A percentile compares a stretch with the other conserved stretches of the same genome.
Evolutionary conservation across 208 protist species (phyloP).

Genomic region (Acanthamoeba lenticulata): DNA sequence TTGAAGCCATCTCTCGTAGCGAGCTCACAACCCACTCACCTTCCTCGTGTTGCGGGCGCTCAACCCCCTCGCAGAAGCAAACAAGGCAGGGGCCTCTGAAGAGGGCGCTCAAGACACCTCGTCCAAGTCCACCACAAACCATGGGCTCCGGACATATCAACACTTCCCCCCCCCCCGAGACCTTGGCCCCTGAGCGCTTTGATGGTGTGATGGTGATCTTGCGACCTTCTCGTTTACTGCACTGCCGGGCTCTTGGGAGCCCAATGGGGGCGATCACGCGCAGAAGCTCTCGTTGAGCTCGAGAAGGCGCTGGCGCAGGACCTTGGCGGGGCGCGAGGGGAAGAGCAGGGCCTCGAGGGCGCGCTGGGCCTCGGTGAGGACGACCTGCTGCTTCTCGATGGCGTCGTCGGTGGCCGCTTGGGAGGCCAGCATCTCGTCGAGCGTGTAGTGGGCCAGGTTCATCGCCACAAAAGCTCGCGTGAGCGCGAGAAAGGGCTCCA

Average conservation of each 20-base stretch:
- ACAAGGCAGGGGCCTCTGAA: too few species aligned
- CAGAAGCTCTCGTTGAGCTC: conserved; percentile 17
- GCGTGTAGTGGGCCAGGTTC: conserved; percentile 1
- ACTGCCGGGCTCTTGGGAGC: too few species aligned
- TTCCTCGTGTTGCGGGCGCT: too few species aligned
- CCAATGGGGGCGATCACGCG: neutral
- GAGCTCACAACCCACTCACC: too few species aligned
- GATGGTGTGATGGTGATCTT: too few species aligned
- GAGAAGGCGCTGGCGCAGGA: neutral
- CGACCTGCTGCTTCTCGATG: neutral
- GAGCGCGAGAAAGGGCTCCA: neutral
- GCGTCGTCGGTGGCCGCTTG: neutral
- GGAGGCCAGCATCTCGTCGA: neutral
- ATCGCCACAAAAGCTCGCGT: neutral
- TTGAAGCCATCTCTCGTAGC: too few species aligned
- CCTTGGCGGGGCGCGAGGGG: conserved; percentile 12
- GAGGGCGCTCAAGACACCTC: too few species aligned
- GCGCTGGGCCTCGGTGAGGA: conserved; percentile 17
- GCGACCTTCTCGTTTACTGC: neutral
- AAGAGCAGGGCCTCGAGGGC: neutral
- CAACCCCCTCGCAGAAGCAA: too few species aligned
- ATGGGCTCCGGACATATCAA: too few species aligned
- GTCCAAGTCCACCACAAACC: too few species aligned
- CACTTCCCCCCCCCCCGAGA: too few species aligned
- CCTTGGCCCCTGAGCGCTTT: too few species aligned